Conservation (phyloP, 345 rosid species). For the Nasturtium officinale region DNA sequence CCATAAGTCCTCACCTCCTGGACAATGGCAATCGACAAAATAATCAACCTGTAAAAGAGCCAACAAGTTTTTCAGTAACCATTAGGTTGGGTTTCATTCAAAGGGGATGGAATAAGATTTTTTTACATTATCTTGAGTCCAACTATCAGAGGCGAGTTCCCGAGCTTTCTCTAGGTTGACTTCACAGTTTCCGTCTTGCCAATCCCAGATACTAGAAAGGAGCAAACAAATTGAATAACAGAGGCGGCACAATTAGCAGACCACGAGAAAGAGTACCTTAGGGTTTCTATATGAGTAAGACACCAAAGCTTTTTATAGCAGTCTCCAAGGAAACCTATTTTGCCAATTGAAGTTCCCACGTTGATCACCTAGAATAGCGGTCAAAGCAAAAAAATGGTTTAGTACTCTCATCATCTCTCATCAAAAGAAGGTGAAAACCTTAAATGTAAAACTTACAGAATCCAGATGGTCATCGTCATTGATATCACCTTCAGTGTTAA, state of each 20-base stretch:
- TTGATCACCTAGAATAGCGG: slow-evolving; percentile 68
- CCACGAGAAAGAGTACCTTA: slow-evolving; percentile 55
- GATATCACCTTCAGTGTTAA: slow-evolving; percentile 75
- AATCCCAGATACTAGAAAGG: slow-evolving; percentile 71
- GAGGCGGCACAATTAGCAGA: not conserved
- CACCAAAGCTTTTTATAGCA: slow-evolving; percentile 78
- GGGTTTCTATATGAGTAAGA: slow-evolving; percentile 85
- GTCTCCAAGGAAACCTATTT: slow-evolving; percentile 80
- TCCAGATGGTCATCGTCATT: slow-evolving; percentile 90
- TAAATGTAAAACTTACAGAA: slow-evolving; percentile 56
- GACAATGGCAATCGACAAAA: slow-evolving; percentile 79
- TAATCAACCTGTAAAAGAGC: slow-evolving; percentile 73
- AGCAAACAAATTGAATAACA: not conserved
- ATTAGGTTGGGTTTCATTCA: not conserved
- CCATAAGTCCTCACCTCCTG: slow-evolving; percentile 75
- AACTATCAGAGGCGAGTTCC: slow-evolving; percentile 69
- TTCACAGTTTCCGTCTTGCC: slow-evolving; percentile 65
- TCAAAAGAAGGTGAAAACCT: not conserved
- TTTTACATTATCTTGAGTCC: slow-evolving; percentile 71
- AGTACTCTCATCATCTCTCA: not conserved
- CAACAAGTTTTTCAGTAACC: slow-evolving; percentile 3
- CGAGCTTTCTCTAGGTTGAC: slow-evolving; percentile 78
- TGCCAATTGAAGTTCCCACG: slow-evolving; percentile 84
- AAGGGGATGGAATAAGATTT: not conserved
- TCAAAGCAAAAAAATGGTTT: slow-evolving; percentile 12